Conservation (phyloP, 176 grass and related monocot species). For the Aegilops bicornis region DNA sequence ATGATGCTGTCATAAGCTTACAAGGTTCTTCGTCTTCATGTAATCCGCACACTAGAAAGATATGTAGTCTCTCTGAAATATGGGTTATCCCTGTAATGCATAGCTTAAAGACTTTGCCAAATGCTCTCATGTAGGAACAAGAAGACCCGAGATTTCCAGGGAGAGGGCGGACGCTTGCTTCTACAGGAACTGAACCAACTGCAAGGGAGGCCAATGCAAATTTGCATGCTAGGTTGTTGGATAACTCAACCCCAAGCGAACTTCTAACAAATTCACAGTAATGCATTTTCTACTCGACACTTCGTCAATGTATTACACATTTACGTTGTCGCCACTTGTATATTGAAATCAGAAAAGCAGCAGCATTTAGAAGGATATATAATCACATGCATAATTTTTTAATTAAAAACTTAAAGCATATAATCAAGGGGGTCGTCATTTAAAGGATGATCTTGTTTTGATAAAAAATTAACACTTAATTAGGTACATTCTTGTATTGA, state of each 20-base stretch:
- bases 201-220: constrained; percentile 63
- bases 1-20: neutral
- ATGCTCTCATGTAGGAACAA: constrained; percentile 57
- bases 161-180: constrained; percentile 63
- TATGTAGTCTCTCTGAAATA: constrained; percentile 26
- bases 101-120: constrained; percentile 11
- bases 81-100: neutral
- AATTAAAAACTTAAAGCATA: neutral
- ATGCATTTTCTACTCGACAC: constrained; percentile 45
- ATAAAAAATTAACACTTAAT: neutral
- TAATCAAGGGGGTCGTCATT: neutral
- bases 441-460: neutral
- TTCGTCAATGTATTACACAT: constrained; percentile 1
- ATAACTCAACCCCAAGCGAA: constrained; percentile 60
- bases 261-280: constrained; percentile 61
- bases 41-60: neutral
- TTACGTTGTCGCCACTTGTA: neutral
- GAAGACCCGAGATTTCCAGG: constrained; percentile 92
- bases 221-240: constrained; percentile 86
- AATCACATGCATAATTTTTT: neutral
- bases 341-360: neutral
- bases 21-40: neutral
- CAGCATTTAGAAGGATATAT: neutral
- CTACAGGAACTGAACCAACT: constrained; percentile 51
- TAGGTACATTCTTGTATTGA: neutral